These are phyloP conservation scores for Lachnellula willkommii DNA, from an alignment of 2,329 filamentous ascomycete genomes.

Conservation along the genomic window DNA sequence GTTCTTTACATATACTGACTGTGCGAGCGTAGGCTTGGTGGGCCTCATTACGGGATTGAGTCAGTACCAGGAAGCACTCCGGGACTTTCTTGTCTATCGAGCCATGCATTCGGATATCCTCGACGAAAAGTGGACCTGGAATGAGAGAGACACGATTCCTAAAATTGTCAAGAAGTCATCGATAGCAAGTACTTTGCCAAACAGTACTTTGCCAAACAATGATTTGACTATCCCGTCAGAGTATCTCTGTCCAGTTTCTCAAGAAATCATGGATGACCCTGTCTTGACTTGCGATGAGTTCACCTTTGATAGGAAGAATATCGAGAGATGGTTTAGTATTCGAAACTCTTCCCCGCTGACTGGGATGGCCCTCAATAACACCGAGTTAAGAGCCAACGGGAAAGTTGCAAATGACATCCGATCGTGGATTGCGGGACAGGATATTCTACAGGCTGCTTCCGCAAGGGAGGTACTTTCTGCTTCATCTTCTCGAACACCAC, in stretches of 20 bases:
- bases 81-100: slow-evolving; percentile 1
- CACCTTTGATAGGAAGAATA: slow-evolving; percentile 3
- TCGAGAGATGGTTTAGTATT: slow-evolving; percentile 3
- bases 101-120: not conserved
- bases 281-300: slow-evolving; percentile 1
- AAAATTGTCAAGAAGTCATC: not conserved
- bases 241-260: not conserved
- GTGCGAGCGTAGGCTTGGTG: not conserved
- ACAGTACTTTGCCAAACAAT: no score
- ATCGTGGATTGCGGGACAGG: not conserved
- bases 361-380: not conserved
- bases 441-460: not conserved
- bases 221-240: not conserved
- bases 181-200: not conserved
- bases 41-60: not conserved
- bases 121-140: slow-evolving; percentile 1
- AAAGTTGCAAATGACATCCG: not conserved
- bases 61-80: not conserved
- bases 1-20: no score
- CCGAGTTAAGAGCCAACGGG: not conserved
- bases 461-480: not conserved
- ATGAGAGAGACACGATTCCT: not conserved
- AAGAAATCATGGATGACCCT: slow-evolving; percentile 2
- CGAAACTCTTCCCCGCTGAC: not conserved
- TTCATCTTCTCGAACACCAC: no score